Evolutionary conservation across 208 protist genomes (phyloP), one percentile per base, ranked within the genome.

Genomic region (Trypanosoma cruzi): DNA sequence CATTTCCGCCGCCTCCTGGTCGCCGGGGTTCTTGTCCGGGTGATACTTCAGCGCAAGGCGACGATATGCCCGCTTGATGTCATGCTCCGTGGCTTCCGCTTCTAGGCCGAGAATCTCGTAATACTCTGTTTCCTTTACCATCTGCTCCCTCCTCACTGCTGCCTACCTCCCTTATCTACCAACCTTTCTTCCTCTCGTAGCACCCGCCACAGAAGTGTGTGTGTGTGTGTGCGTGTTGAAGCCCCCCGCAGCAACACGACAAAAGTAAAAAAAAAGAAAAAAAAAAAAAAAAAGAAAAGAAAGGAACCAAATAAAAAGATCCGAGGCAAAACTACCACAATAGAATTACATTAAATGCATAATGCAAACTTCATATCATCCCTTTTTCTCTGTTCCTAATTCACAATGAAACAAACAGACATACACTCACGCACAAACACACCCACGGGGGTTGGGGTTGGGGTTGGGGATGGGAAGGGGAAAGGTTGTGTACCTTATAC

Each of bases 31-130:
- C 74, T 96, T 95, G 80, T 97, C 94, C 26, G 94, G 94, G 75
- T 97, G 94, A 54, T 94, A 97, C 52, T 80, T 74, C 37, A 97
- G 79, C 14, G 91, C 92, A 1, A 96, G 80, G 24, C 82, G 82
- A 54, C 88, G 85, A 67, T 97, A 98, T 8, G 92, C 89, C 52
- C 90, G 83, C 75, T 93, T 94, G 68, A 98, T 96, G 46, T 97
- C 88, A 61, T 86, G 60, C 61, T 96, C 90, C 54, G 77, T 73
- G 11, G 94, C 94, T 55, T 90, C 81, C 2, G 79, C 69, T 28
- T 73, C 58, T 42, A 98, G 70, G 28, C 77, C 62, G 42, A 97
- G 73, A 31, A 92, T 75, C 56, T 96, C 90, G 75, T 98, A 98
- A 40, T 89, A 89, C 75, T 97, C 90, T 6, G 88, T 96, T 62